Evolutionary conservation across 1,284 basidiomycete species (phyloP), one percentile per base, ranked within the genome.

Genomic region (Marasmius sp.): DNA sequence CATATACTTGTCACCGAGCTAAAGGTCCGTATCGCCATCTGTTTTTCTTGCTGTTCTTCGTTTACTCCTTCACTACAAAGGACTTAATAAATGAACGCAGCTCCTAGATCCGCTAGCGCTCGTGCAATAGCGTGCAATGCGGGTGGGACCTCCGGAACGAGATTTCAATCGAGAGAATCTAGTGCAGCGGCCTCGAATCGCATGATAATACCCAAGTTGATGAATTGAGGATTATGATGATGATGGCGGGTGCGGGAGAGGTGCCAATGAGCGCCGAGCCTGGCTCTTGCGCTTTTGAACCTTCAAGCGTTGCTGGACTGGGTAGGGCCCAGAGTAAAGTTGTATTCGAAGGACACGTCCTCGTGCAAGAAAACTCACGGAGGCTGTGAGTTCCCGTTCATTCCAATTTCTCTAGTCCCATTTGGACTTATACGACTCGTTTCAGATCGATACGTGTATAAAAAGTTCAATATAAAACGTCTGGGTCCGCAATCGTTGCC

Each of bases 271-370:
- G 81, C 68, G 68, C 70, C 37, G 78, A 81, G 66, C 66, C 65
- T 38, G 55, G 62, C 14, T 4, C 57, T 20, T 51, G 61, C 36
- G 39, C 20, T 22, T 20, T 59, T 6, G 16, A 36, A 34, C 33
- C 64, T 36, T 59, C 58, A 37, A 63, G 62, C 49, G 22, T 71
- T 51, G 75, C 76, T 11, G 77, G 76, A 3, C 70, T 76, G 0
- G 82, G 78, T 60, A 81, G 70, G 53, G 81, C 86, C 10, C 60
- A 76, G 0, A 82, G 78, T 60, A 81, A 71, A 53, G 81, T 86
- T 10, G 60, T 59, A 10, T 87, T 84, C 63, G 68, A 71, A 58
- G 82, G 81, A 84, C 65, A 71, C 71, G 38, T 70, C 72, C 6
- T 77, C 80, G 5, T 75, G 69, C 60, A n/a, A 79, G 64, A 75